Evolutionary conservation across 2,329 filamentous ascomycete species (phyloP).

Genomic region (Talaromyces sp.): DNA sequence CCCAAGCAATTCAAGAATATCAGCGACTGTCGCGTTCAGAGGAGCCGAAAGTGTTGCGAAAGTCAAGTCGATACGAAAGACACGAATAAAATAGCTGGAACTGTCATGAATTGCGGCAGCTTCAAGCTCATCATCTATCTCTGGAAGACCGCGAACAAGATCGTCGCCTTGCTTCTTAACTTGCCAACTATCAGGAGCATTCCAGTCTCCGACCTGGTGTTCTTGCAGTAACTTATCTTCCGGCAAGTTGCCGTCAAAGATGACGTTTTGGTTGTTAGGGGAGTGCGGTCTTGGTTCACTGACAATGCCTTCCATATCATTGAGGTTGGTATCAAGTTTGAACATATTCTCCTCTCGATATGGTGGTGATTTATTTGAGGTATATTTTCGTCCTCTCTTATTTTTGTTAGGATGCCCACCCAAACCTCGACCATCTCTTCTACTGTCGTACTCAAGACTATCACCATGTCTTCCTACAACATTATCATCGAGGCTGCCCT

Average conservation of each 20-base stretch:
- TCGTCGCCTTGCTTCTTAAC: slow-evolving; percentile 62
- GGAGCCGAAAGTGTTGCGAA: slow-evolving; percentile 88
- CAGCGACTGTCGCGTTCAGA: slow-evolving; percentile 77
- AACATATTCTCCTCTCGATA: slow-evolving; percentile 64
- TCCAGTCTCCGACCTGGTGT: slow-evolving; percentile 62
- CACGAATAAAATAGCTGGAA: slow-evolving; percentile 82
- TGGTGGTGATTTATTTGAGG: slow-evolving; percentile 5
- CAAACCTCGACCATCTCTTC: slow-evolving; percentile 36
- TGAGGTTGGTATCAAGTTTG: slow-evolving; percentile 80
- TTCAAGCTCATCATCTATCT: slow-evolving; percentile 61
- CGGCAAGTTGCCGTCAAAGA: slow-evolving; percentile 34
- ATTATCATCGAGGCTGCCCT: slow-evolving; percentile 36
- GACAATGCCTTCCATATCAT: slow-evolving; percentile 88
- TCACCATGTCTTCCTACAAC: slow-evolving; percentile 26
- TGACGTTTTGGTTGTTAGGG: slow-evolving; percentile 57
- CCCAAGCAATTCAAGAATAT: slow-evolving; percentile 84
- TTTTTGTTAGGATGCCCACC: slow-evolving; percentile 32
- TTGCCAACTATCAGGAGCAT: slow-evolving; percentile 94
- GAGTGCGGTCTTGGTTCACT: slow-evolving; percentile 66
- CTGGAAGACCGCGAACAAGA: slow-evolving; percentile 31
- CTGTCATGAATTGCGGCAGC: slow-evolving; percentile 70
- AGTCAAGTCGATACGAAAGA: slow-evolving; percentile 89
- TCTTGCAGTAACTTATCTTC: slow-evolving; percentile 29
- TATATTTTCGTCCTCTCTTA: background rate
- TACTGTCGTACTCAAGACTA: slow-evolving; percentile 36